Conservation (phyloP, 1,139 yeast species). For the Saccharomyces hybrid region DNA sequence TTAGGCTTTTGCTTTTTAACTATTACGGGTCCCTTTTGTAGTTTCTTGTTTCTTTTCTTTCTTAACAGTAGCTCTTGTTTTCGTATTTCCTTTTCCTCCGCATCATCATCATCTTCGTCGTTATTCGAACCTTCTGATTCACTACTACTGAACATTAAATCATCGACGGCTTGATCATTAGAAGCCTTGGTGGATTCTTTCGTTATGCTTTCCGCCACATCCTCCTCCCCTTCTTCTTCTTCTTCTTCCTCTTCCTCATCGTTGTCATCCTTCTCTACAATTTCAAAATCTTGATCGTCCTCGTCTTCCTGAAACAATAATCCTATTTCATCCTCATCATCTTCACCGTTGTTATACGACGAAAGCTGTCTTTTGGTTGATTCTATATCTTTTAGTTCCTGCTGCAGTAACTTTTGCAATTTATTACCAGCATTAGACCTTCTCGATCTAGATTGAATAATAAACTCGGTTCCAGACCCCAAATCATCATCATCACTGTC, state of each 20-base stretch:
- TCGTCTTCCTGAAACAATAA: constrained; percentile 79
- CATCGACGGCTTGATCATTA: constrained; percentile 35
- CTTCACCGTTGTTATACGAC: background rate
- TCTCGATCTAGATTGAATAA: constrained; percentile 48
- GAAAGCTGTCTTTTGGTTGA: constrained; percentile 31
- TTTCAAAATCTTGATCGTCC: constrained; percentile 68
- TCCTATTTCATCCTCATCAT: constrained; percentile 60
- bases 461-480: constrained; percentile 10
- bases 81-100: constrained; percentile 59
- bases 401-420: constrained; percentile 61
- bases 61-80: constrained; percentile 42
- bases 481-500: constrained; percentile 5
- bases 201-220: constrained; percentile 6
- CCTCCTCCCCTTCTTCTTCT: constrained; percentile 16
- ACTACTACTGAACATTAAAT: constrained; percentile 39
- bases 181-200: background rate
- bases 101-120: constrained; percentile 48
- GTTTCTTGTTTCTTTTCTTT: constrained; percentile 35
- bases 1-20: constrained; percentile 37
- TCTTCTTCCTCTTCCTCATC: constrained; percentile 17
- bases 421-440: constrained; percentile 91
- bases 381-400: constrained; percentile 44
- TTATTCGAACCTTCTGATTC: constrained; percentile 30
- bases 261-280: constrained; percentile 25
- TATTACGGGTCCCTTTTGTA: constrained; percentile 37